Conservation (phyloP, 768 basidiomycete genomes). For the Lanmaoa rubissima region DNA sequence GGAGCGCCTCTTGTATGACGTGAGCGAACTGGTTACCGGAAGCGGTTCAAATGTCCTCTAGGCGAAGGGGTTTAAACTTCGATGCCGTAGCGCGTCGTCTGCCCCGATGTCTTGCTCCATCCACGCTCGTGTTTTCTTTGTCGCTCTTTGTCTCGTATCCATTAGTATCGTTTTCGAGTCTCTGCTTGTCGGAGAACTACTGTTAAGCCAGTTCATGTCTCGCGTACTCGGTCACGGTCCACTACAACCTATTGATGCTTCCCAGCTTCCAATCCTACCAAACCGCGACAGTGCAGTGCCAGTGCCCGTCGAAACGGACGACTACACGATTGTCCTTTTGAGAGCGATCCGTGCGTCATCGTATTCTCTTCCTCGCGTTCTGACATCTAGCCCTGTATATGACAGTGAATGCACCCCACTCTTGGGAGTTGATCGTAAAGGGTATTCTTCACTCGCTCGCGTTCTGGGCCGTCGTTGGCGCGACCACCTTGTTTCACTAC, state of each 20-base stretch:
- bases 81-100: neutral
- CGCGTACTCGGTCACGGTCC: neutral
- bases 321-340: slow-evolving; percentile 1
- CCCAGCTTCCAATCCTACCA: too few relatives aligned
- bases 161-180: slow-evolving; percentile 1
- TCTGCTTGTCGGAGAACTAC: slow-evolving; percentile 8
- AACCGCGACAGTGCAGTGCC: too few relatives aligned
- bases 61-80: neutral
- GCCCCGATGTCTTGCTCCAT: slow-evolving; percentile 3
- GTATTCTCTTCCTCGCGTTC: neutral
- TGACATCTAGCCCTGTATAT: neutral
- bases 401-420: slow-evolving; percentile 18
- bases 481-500: neutral
- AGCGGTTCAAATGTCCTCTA: neutral
- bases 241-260: neutral
- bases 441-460: slow-evolving; percentile 4
- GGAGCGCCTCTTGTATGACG: neutral
- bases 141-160: slow-evolving; percentile 19
- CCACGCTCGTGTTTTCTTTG: slow-evolving; percentile 8
- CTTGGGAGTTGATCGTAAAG: slow-evolving; percentile 16
- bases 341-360: slow-evolving; percentile 16
- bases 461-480: slow-evolving; percentile 7
- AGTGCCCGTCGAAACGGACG: neutral
- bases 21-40: neutral
- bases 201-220: neutral